Conservation (phyloP, 129 eudicot genomes). For the Gnaphalium uliginosum region DNA sequence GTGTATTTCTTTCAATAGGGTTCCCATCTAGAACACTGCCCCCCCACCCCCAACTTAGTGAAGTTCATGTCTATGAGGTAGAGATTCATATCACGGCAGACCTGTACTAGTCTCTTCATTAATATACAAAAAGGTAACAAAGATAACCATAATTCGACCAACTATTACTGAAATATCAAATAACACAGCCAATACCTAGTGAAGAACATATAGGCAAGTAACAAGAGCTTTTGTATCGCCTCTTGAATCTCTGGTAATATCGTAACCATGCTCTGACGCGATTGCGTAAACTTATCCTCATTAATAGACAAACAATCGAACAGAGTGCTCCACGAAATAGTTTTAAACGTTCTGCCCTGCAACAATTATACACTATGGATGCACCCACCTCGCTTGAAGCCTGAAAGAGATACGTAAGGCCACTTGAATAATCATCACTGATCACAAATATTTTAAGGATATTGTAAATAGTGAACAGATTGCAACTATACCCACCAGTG, state of each 20-base stretch:
- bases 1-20: constrained; percentile 74
- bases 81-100: not conserved
- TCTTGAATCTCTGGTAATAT: constrained; percentile 88
- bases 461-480: not conserved
- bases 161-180: not conserved
- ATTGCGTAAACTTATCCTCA: constrained; percentile 78
- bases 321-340: constrained; percentile 82
- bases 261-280: constrained; percentile 61
- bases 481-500: constrained; percentile 59
- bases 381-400: constrained; percentile 87
- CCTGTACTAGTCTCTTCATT: too few relatives aligned
- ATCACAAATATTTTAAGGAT: constrained; percentile 1
- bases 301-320: constrained; percentile 83
- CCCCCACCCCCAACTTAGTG: too few relatives aligned
- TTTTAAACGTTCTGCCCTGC: constrained; percentile 74
- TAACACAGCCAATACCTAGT: constrained; percentile 49
- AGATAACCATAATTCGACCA: constrained; percentile 2
- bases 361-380: constrained; percentile 74
- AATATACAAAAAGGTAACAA: not conserved
- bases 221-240: constrained; percentile 91
- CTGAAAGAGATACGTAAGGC: constrained; percentile 40
- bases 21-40: constrained; percentile 61
- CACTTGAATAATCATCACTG: not conserved
- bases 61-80: constrained; percentile 5
- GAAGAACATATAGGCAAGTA: constrained; percentile 80